Evolutionary conservation across 108 stramenopile species (phyloP).

Genomic region (Cyclotella baltica): DNA sequence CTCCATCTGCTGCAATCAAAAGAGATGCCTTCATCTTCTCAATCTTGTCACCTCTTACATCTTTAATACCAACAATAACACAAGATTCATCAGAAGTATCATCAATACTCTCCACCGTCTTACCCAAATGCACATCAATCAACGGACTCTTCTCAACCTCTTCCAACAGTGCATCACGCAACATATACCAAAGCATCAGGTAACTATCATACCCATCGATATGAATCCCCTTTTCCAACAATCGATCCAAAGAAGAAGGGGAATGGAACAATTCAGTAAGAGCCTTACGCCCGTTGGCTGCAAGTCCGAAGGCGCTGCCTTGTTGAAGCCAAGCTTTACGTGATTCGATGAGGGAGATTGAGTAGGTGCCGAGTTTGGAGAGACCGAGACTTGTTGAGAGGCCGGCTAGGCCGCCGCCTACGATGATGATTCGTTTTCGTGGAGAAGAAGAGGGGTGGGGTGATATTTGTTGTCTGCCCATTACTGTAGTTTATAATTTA

Average conservation of each 20-base stretch:
- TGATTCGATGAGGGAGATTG: conserved; percentile 24
- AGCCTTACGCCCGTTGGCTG: conserved; percentile 38
- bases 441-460: no score
- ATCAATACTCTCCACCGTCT: conserved; percentile 10
- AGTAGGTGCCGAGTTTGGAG: conserved; percentile 1
- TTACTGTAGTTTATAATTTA: no score
- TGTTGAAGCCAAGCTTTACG: conserved; percentile 13
- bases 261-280: conserved; percentile 33
- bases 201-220: conserved; percentile 20
- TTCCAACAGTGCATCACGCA: conserved; percentile 43
- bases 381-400: conserved; percentile 34
- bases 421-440: conserved; percentile 25
- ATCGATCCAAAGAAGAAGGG: conserved; percentile 20
- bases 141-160: conserved; percentile 1
- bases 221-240: conserved; percentile 19
- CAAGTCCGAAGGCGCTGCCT: conserved; percentile 47
- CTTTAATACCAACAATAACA: neutral
- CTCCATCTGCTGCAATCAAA: conserved; percentile 56
- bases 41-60: neutral
- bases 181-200: conserved; percentile 43
- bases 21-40: conserved; percentile 14
- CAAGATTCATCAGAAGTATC: neutral
- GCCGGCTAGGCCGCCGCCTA: conserved; percentile 47
- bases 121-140: conserved; percentile 25
- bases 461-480: no score